Evolutionary conservation across 2,329 filamentous ascomycete genomes (phyloP).

Genomic region (Fusarium sp.): DNA sequence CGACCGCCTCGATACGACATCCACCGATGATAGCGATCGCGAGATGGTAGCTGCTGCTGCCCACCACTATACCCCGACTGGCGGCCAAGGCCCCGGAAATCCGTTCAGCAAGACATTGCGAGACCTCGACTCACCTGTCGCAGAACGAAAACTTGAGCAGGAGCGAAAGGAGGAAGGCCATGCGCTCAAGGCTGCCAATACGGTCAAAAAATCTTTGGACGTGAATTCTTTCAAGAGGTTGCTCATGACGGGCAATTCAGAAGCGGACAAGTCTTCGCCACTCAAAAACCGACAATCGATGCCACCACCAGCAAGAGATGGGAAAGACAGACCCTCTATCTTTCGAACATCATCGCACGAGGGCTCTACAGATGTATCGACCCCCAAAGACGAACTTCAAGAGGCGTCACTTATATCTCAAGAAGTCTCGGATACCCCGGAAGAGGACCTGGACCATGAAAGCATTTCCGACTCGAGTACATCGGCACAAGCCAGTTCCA

Average conservation of each 20-base stretch:
- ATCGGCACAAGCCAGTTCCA: conserved; percentile 44
- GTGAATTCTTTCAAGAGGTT: conserved; percentile 83
- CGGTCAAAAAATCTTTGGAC: conserved; percentile 68
- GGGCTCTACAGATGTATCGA: conserved; percentile 17
- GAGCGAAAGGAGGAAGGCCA: conserved; percentile 51
- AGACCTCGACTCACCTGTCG: conserved; percentile 59
- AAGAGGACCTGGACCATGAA: conserved; percentile 41
- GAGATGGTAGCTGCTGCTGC: conserved; percentile 42
- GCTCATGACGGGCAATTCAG: conserved; percentile 77
- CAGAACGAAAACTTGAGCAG: conserved; percentile 50
- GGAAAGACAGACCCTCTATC: conserved; percentile 33
- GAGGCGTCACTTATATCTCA: conserved; percentile 42
- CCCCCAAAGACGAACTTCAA: conserved; percentile 29
- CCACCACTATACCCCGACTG: conserved; percentile 43
- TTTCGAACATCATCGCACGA: conserved; percentile 36
- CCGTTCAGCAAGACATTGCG: conserved; percentile 69
- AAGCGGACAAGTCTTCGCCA: conserved; percentile 21
- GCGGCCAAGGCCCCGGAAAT: conserved; percentile 49
- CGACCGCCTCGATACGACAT: conserved; percentile 53
- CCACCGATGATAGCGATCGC: conserved; percentile 48
- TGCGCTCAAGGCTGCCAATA: conserved; percentile 51
- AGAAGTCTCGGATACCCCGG: conserved; percentile 38
- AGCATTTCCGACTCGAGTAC: conserved; percentile 48
- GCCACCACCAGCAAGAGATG: conserved; percentile 13
- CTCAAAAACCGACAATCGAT: conserved; percentile 24